Evolutionary conservation across 2,329 filamentous ascomycete genomes (phyloP), one percentile per base, ranked within the genome.

Genomic region (Alternaria arborescens): DNA sequence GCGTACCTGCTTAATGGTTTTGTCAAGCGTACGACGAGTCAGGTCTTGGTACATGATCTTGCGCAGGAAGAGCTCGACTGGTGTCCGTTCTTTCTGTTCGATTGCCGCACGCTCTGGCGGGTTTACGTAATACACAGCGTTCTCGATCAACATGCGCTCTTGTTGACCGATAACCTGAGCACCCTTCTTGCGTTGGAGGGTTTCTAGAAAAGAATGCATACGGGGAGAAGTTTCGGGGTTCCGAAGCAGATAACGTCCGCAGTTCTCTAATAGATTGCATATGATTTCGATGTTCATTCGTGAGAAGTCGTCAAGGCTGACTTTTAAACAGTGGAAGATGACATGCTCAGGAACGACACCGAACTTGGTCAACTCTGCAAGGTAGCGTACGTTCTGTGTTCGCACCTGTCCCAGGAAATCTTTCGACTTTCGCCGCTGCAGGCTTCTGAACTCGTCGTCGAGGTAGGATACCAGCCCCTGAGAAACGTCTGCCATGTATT

Each of bases 241-340:
- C 51, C 94, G 92, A 60, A 99, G 85, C 22, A 99, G 83, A 78
- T 97, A 99, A 18, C 95, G 89, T 43, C 95, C 95, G 74, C 96
- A 99, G 66, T 98, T 98, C 78, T 99, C 95, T 22, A 99, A 85
- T 28, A 99, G 84, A 73, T 96, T 97, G 73, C 94, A 96, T 65
- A 99, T 94, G 70, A 99, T 97, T 78, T 99, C 96, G 65, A 99
- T 97, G 74, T 99, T 99, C 91, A 97, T 97, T 62, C 94, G 88
- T 3, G 95, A 97, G 75, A 99, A 99, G 74, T 99, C 95, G 72
- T 99, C 95, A 28, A 99, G 82, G 69, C 94, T 96, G 77, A 99
- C 94, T 79, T 97, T 99, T 71, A 99, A 88, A 76, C 95, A 99
- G 75, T 99, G 95, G 75, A 99, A 99, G 55, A 99, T 96, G 66